Evolutionary conservation across 1,284 basidiomycete species (phyloP), one percentile per base, ranked within the genome.

Genomic region (Moniliella sp.): DNA sequence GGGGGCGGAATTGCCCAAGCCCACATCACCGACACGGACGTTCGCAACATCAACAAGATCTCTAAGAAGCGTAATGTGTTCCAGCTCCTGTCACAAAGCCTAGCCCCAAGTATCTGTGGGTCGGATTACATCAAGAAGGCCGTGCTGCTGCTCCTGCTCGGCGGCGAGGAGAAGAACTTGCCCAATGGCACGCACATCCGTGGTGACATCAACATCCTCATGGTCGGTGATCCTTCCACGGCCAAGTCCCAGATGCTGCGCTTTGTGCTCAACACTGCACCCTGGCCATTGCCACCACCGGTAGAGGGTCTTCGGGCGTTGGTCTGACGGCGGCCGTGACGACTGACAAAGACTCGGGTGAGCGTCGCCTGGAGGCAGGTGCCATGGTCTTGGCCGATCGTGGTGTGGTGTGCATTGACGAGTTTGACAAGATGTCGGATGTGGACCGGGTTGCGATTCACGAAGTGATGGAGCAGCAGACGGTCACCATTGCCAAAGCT

Each of bases 371-470:
- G 29, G 91, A 97, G 65, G 91, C 88, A 5, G 91, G 91, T 37
- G 91, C 91, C 9, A 97, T 99, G 91, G 91, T 99, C 18, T 74
- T 99, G 29, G 91, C 91, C n/a, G 91, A 99, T 62, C 75, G 86
- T 40, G 91, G 91, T 13, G 84, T 97, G 9, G 88, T 97, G 28
- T 99, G 88, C 64, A 97, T 99, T 50, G 91, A 99, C 64, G 88
- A 99, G 64, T 99, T 99, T 55, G 88, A 99, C 70, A 99, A 99
- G 63, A 97, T 99, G 88, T 84, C 80, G 18, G 91, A 97, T 50
- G 71, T 93, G 44, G 88, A 99, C 65, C 75, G 91, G 47, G 88
- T 94, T n/a, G 88, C 91, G 17, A 99, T 99, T 48, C 91, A 99
- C 65, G 91, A 99, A 74, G 91, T 94, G 53, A 99, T 99, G 91